Evolutionary conservation across 139 green algal species (phyloP).

Genomic region (Mychonastes homosphaera): DNA sequence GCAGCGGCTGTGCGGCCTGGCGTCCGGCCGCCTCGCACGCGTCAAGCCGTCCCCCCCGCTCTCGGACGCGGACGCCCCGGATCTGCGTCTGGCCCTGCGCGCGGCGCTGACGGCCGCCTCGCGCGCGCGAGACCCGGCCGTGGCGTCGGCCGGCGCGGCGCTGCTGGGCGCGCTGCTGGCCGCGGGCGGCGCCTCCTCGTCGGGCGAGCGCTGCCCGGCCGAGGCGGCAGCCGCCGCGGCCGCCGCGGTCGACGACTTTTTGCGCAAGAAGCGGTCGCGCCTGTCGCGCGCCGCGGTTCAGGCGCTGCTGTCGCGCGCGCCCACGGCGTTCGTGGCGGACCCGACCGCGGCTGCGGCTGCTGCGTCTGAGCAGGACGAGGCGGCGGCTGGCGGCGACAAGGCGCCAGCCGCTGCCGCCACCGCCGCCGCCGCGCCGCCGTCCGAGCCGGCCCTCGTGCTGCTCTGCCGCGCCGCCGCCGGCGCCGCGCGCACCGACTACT

Average conservation of each 20-base stretch:
- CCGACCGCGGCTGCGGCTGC: background rate
- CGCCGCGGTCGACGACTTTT: slow-evolving; percentile 33
- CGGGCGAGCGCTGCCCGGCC: slow-evolving; percentile 1
- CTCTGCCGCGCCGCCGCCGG: slow-evolving; percentile 7
- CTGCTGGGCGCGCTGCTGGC: slow-evolving; percentile 26
- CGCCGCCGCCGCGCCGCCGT: too few relatives aligned
- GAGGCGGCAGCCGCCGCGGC: slow-evolving; percentile 8
- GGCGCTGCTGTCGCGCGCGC: slow-evolving; percentile 21
- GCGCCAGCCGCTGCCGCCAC: too few relatives aligned
- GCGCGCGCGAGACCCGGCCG: slow-evolving; percentile 18
- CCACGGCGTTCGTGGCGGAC: background rate
- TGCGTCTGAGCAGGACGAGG: background rate
- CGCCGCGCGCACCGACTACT: slow-evolving; percentile 24
- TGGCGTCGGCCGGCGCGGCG: slow-evolving; percentile 21
- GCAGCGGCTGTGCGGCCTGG: slow-evolving; percentile 34
- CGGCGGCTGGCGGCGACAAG: background rate
- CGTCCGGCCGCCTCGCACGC: slow-evolving; percentile 20
- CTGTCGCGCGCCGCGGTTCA: slow-evolving; percentile 25
- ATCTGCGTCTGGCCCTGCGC: slow-evolving; percentile 3
- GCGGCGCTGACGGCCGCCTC: slow-evolving; percentile 46
- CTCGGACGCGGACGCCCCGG: background rate
- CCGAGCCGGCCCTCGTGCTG: slow-evolving; percentile 5
- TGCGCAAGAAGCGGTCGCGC: slow-evolving; percentile 46
- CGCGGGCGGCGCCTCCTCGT: slow-evolving; percentile 6
- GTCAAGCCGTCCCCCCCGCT: background rate